Conservation (phyloP, 305 asterid genomes). For the Euphrasia arctica region DNA sequence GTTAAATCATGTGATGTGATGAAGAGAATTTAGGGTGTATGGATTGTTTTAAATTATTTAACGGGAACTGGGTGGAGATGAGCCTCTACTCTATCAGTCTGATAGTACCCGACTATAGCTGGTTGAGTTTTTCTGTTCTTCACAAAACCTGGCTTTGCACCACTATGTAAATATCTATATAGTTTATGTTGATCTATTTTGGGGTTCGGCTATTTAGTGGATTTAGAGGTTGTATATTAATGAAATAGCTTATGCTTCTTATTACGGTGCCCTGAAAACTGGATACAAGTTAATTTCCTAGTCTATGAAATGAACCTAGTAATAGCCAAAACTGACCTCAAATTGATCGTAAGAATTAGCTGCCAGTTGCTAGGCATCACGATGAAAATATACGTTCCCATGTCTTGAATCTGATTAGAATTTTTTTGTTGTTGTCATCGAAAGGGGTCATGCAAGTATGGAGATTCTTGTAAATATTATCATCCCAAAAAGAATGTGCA, state of each 20-base stretch:
- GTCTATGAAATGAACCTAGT: background rate
- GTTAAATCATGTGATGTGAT: background rate
- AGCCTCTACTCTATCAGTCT: background rate
- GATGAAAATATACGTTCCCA: conserved; percentile 3
- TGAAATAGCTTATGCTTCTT: background rate
- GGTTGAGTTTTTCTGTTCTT: background rate
- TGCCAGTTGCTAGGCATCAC: conserved; percentile 11
- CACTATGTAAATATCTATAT: background rate
- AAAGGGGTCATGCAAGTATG: conserved; percentile 83
- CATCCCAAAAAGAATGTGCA: conserved; percentile 66
- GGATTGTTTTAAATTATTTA: no score
- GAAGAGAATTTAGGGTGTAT: background rate
- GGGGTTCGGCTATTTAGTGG: background rate
- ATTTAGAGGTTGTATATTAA: conserved; percentile 13
- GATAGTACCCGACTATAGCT: background rate
- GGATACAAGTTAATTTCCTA: background rate
- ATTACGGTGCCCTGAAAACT: no score
- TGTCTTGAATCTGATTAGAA: background rate
- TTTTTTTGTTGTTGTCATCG: background rate
- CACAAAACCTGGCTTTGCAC: background rate
- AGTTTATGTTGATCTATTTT: background rate
- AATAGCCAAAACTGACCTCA: background rate
- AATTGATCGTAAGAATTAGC: background rate
- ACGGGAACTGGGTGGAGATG: background rate
- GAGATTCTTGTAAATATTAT: conserved; percentile 80